A percentile compares a stretch with the other conserved stretches of the same genome.
phyloP scores from a whole-genome alignment of 1,284 basidiomycete genomes.

The Trametes versicolor region DNA sequence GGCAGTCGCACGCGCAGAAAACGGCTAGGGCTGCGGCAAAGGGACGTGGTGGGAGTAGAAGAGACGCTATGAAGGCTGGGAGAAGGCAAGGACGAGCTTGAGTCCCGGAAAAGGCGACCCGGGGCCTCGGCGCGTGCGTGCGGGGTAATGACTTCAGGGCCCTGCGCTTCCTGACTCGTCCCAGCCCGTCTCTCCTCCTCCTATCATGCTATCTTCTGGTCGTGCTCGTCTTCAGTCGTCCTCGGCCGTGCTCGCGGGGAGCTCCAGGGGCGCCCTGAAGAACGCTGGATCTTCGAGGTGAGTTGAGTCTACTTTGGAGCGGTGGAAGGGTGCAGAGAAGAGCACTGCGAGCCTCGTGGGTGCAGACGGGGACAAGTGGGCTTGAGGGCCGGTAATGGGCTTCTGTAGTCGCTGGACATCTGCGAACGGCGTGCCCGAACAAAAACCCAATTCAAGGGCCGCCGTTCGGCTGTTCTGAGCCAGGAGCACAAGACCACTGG shows the following conservation, averaged over 20 bases:
- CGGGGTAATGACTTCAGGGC: slow-evolving; percentile 20
- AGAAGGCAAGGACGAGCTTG: not conserved
- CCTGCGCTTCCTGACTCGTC: slow-evolving; percentile 22
- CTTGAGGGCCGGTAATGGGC: slow-evolving; percentile 3
- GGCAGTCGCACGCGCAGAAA: not conserved
- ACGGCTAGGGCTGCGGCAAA: not conserved
- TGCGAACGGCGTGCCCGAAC: too few species aligned
- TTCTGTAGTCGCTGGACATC: not conserved
- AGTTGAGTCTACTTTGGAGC: slow-evolving; percentile 9
- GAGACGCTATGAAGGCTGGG: not conserved
- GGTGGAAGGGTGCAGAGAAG: not conserved
- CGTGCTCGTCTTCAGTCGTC: slow-evolving; percentile 23
- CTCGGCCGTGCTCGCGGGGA: slow-evolving; percentile 8
- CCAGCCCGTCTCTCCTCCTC: slow-evolving; percentile 12
- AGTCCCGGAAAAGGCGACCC: slow-evolving; percentile 9
- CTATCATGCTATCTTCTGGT: slow-evolving; percentile 29
- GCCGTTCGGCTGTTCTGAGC: not conserved
- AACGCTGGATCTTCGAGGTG: slow-evolving; percentile 14
- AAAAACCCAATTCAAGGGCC: too few species aligned
- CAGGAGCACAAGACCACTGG: not conserved
- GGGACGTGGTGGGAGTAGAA: not conserved
- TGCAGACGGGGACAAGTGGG: slow-evolving; percentile 3
- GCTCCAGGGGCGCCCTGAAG: slow-evolving; percentile 8
- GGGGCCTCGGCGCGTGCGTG: slow-evolving; percentile 15
- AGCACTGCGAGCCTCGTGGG: not conserved